A percentile compares a stretch with the other conserved stretches of the same genome.
Conservation (phyloP, 176 grass and related monocot genomes). For the Aegilops umbellulata region DNA sequence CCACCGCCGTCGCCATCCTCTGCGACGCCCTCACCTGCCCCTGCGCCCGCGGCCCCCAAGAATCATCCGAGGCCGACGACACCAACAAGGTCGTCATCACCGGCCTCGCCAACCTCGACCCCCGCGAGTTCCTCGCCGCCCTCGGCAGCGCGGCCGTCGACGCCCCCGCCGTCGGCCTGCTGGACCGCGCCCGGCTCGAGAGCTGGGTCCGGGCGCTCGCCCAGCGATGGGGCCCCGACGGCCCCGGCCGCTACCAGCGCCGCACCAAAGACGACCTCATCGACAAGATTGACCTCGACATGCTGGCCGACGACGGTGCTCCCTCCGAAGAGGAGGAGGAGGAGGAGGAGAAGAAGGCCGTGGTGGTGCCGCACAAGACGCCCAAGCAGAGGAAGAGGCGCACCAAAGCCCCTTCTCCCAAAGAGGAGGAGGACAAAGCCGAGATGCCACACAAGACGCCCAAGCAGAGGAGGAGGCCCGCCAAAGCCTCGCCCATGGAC, state of each 20-base stretch:
- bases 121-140: constrained; percentile 48
- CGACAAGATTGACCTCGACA: constrained; percentile 83
- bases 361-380: background rate
- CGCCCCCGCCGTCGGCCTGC: constrained; percentile 7
- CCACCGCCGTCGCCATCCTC: constrained; percentile 8
- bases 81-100: background rate
- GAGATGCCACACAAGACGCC: background rate
- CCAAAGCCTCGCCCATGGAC: no score
- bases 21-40: constrained; percentile 27
- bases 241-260: constrained; percentile 36
- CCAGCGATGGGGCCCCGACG: constrained; percentile 37
- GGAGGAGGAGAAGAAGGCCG: background rate
- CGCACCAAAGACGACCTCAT: constrained; percentile 41
- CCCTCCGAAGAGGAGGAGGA: background rate
- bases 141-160: constrained; percentile 43
- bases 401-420: no score
- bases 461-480: background rate
- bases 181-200: constrained; percentile 47
- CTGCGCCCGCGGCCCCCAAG: background rate
- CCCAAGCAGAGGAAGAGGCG: background rate
- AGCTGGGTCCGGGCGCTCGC: constrained; percentile 51
- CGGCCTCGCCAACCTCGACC: constrained; percentile 26
- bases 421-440: no score
- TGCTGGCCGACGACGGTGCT: no score
- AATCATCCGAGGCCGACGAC: no score